Evolutionary conservation across 139 green algal genomes (phyloP).

Genomic region (Chlorella ohadii): DNA sequence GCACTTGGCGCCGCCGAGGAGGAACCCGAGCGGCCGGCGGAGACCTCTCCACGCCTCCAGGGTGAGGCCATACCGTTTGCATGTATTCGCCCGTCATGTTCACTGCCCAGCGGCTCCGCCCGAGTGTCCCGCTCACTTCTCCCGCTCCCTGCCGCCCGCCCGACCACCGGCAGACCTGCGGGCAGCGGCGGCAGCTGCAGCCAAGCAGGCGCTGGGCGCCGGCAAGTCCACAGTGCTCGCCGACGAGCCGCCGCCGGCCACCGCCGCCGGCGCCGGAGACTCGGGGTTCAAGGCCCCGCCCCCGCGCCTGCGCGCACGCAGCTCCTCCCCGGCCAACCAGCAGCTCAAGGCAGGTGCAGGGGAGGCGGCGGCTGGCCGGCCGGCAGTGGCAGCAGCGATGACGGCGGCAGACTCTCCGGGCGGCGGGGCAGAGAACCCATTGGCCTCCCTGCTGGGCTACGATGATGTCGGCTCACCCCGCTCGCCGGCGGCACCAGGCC

Average conservation of each 20-base stretch:
- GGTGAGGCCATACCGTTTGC: no score
- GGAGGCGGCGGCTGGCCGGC: neutral
- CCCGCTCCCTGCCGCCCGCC: no score
- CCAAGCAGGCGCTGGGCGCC: neutral
- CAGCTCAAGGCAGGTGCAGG: neutral
- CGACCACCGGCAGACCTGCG: neutral
- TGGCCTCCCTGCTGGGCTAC: slow-evolving; percentile 46
- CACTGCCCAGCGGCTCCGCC: no score
- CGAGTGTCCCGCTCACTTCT: no score
- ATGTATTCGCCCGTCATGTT: no score
- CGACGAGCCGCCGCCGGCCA: neutral
- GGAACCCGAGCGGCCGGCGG: no score
- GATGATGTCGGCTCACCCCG: neutral
- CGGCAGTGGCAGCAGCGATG: neutral
- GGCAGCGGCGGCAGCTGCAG: neutral
- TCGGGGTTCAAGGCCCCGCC: neutral
- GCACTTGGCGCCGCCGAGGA: no score
- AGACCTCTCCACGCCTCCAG: no score
- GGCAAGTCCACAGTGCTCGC: slow-evolving; percentile 3
- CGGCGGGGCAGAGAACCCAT: slow-evolving; percentile 18
- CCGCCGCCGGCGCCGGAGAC: no score
- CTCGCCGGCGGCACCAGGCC: neutral
- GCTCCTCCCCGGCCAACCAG: neutral
- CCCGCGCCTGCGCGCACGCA: neutral
- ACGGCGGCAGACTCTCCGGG: neutral